Conservation (phyloP, 495 filamentous ascomycete species). For the Stereocaulon alpinum region DNA sequence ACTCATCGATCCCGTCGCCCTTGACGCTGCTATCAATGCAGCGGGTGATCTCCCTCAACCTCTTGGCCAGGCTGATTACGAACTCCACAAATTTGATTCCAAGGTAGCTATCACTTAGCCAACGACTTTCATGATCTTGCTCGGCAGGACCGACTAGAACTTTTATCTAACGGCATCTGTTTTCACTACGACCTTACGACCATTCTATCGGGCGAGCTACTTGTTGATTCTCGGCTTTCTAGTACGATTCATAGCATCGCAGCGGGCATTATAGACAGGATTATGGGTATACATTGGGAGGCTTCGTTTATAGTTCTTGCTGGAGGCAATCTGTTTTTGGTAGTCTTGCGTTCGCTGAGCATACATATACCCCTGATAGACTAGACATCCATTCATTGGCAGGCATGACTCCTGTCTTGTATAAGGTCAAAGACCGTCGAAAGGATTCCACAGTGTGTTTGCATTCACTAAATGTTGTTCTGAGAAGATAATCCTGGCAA, state of each 20-base stretch:
- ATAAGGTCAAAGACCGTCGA: neutral
- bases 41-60: slow-evolving; percentile 8
- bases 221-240: neutral
- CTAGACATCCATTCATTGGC: neutral
- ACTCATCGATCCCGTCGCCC: slow-evolving; percentile 20
- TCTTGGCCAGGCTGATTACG: neutral
- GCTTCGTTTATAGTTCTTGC: neutral
- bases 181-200: neutral
- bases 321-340: neutral
- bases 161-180: neutral
- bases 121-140: neutral
- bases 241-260: neutral
- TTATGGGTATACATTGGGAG: slow-evolving; percentile 1
- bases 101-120: neutral
- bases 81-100: slow-evolving; percentile 10
- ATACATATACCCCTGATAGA: slow-evolving; percentile 7
- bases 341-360: neutral
- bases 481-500: neutral
- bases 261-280: neutral
- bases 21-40: slow-evolving; percentile 21
- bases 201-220: neutral
- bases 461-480: neutral
- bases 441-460: neutral
- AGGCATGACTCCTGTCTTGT: neutral
- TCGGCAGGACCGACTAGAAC: neutral